Evolutionary conservation across 257 asterid species (phyloP), one percentile per base, ranked within the genome.

Genomic region (Verbascum thapsus): DNA sequence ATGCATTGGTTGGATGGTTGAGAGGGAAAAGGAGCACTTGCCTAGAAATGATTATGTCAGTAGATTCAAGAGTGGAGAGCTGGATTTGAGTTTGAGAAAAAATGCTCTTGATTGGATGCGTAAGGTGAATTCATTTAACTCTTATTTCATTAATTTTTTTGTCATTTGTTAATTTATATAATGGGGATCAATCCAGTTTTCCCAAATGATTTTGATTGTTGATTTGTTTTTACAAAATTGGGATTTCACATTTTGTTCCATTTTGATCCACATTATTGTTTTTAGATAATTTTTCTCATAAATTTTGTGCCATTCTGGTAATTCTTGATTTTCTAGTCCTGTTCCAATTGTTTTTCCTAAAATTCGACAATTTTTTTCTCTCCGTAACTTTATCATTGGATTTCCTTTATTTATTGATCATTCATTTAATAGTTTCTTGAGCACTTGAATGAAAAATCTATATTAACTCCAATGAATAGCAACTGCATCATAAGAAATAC

Each of bases 81-180:
- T 85, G 69, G 89, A 88, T 74, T 4, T 62, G 52, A 62, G 72
- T 32, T 43, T 77, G 61, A 91, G 98, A 78, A 77, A 51, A 42
- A 74, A 69, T 51, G 86, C 94, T 32, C 64, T 91, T 69, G 80
- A 82, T 66, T 88, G 95, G 94, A 84, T 84, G 76, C 56, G 77
- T 59, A 86, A 84, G 87, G 95, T 88, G 49, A 70, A 37, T 16
- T 62, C 39, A n/a, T n/a, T n/a, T n/a, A 0, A n/a, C n/a, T n/a
- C 23, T 40, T 23, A 20, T 38, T 13, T 20, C 30, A 6, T n/a
- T 7, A n/a, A n/a, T n/a, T 63, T 35, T 35, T 18, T 66, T 30
- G n/a, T 3, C 13, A 23, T 5, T 20, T 22, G 11, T 7, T 10
- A 1, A 5, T 26, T 26, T 26, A 10, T 58, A 6, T 6, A 34